Evolutionary conservation across 345 rosid genomes (phyloP).

Genomic region (Aquilaria malaccensis): DNA sequence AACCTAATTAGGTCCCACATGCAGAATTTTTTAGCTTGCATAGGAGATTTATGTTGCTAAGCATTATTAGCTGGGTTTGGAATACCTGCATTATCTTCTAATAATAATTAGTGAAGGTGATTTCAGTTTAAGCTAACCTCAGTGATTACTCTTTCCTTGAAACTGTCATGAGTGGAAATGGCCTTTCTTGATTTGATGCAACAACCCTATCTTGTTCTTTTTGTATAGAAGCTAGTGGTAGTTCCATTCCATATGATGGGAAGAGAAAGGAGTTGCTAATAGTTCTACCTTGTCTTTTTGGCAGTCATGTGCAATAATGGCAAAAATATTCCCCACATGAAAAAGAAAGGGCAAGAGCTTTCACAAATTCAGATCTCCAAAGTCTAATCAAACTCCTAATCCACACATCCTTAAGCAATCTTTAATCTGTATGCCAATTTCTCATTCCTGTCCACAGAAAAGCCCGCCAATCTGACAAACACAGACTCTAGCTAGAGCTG

Average conservation of each 20-base stretch:
- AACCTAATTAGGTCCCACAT: too few species aligned
- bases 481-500: not conserved
- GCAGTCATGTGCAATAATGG: not conserved
- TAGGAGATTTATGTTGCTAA: too few species aligned
- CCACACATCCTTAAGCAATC: not conserved
- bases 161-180: not conserved
- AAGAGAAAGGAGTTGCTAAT: too few species aligned
- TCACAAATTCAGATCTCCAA: not conserved
- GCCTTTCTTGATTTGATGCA: slow-evolving; percentile 3
- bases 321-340: not conserved
- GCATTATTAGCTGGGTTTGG: too few species aligned
- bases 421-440: not conserved
- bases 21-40: too few species aligned
- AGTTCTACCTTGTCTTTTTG: not conserved
- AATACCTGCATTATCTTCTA: too few species aligned
- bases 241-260: too few species aligned
- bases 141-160: not conserved
- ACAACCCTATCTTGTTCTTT: too few species aligned
- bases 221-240: too few species aligned
- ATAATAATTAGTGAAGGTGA: too few species aligned
- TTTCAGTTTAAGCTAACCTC: too few species aligned
- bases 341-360: not conserved
- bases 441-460: not conserved
- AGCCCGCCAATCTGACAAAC: not conserved
- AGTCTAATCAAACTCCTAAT: not conserved